These are phyloP conservation scores for Limonium bicolor DNA, from an alignment of 148 eudicot species.

Conservation along the genomic window DNA sequence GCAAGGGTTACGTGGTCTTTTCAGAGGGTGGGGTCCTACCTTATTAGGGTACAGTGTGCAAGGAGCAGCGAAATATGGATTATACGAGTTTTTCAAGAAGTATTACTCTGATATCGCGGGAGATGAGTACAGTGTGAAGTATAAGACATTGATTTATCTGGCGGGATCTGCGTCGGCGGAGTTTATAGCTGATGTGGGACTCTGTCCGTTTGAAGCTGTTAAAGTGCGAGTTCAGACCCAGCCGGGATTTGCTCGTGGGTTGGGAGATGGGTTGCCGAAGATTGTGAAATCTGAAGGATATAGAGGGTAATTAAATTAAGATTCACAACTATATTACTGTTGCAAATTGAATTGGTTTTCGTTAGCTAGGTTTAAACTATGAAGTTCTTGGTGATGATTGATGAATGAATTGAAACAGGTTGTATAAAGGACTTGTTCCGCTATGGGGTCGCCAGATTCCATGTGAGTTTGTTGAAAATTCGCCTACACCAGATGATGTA, in stretches of 20 bases:
- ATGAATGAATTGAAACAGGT: slow-evolving; percentile 22
- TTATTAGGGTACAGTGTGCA: slow-evolving; percentile 63
- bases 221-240: slow-evolving; percentile 73
- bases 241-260: slow-evolving; percentile 56
- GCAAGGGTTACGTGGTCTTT: slow-evolving; percentile 52
- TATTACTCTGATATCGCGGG: slow-evolving; percentile 60
- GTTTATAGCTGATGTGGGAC: slow-evolving; percentile 57
- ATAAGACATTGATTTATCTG: slow-evolving; percentile 45
- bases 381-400: too few species aligned
- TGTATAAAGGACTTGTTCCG: slow-evolving; percentile 35
- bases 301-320: slow-evolving; percentile 1
- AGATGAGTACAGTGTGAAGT: slow-evolving; percentile 39
- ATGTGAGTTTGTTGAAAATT: slow-evolving; percentile 20
- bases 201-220: slow-evolving; percentile 74
- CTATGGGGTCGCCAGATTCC: slow-evolving; percentile 59
- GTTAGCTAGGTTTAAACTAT: too few species aligned
- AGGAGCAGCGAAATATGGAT: slow-evolving; percentile 58
- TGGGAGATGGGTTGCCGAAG: slow-evolving; percentile 65
- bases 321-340: too few species aligned
- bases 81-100: slow-evolving; percentile 74
- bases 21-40: slow-evolving; percentile 72
- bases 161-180: slow-evolving; percentile 78
- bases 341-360: too few species aligned
- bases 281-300: slow-evolving; percentile 41
- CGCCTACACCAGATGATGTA: too few species aligned